Conservation (phyloP, 2,329 filamentous ascomycete species). For the Metarhizium anisopliae region DNA sequence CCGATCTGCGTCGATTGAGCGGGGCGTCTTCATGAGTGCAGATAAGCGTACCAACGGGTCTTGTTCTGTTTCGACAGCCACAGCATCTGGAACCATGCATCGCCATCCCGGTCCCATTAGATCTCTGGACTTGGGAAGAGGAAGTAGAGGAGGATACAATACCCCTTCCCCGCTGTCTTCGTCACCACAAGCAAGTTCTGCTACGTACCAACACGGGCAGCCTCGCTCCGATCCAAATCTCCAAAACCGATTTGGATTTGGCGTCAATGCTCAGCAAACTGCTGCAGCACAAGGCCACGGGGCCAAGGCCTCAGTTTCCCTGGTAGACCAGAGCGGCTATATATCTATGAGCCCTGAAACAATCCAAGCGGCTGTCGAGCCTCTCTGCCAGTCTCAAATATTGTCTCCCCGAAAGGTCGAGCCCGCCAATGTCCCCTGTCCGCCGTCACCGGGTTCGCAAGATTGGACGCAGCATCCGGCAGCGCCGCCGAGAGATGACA, state of each 20-base stretch:
- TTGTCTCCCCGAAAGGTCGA: slow-evolving; percentile 8
- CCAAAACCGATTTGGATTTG: slow-evolving; percentile 15
- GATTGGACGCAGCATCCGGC: slow-evolving; percentile 20
- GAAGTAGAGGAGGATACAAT: slow-evolving; percentile 14
- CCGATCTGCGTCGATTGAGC: slow-evolving; percentile 55
- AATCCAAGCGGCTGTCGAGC: background rate
- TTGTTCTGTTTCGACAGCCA: slow-evolving; percentile 42
- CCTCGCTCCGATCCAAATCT: slow-evolving; percentile 37
- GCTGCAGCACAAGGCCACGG: background rate
- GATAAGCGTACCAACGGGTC: slow-evolving; percentile 58
- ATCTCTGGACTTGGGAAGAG: slow-evolving; percentile 31
- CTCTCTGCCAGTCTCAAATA: background rate
- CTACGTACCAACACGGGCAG: slow-evolving; percentile 33
- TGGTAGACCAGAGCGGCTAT: background rate
- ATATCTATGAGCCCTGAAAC: background rate
- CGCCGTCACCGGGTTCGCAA: slow-evolving; percentile 37
- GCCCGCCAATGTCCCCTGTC: slow-evolving; percentile 27
- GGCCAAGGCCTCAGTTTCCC: background rate
- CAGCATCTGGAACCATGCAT: slow-evolving; percentile 48
- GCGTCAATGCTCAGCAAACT: background rate
- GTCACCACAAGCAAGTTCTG: slow-evolving; percentile 20
- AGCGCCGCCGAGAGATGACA: slow-evolving; percentile 29
- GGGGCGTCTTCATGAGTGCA: slow-evolving; percentile 45
- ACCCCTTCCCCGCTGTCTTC: slow-evolving; percentile 30
- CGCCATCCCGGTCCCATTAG: slow-evolving; percentile 37